Conservation (phyloP, 2,329 filamentous ascomycete genomes). For the Fusarium albidum region DNA sequence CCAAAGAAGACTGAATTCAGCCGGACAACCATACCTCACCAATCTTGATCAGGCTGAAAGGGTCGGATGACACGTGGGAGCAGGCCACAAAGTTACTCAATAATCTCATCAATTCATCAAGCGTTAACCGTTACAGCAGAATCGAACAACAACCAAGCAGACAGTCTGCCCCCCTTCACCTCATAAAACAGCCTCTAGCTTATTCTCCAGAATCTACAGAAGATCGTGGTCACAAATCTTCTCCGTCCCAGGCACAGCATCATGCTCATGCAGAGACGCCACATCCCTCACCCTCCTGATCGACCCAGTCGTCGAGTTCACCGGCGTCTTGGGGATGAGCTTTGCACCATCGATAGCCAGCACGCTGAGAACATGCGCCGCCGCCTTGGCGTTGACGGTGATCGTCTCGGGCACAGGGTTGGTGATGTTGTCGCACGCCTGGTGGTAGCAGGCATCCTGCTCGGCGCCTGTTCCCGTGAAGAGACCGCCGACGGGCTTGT, state of each 20-base stretch:
- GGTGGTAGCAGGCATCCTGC: slow-evolving; percentile 43
- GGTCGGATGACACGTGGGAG: too few species aligned
- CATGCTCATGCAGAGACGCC: slow-evolving; percentile 32
- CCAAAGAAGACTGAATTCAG: too few species aligned
- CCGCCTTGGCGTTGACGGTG: slow-evolving; percentile 45
- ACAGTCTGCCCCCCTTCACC: too few species aligned
- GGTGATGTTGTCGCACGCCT: slow-evolving; percentile 50
- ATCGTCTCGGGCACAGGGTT: slow-evolving; percentile 49
- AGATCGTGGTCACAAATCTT: slow-evolving; percentile 40
- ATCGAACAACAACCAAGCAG: too few species aligned
- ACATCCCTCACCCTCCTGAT: slow-evolving; percentile 30
- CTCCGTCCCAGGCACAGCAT: slow-evolving; percentile 10
- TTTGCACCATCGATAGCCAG: slow-evolving; percentile 35
- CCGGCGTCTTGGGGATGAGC: slow-evolving; percentile 34
- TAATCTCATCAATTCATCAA: too few species aligned
- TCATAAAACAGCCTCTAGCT: too few species aligned
- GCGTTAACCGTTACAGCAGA: too few species aligned
- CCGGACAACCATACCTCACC: too few species aligned
- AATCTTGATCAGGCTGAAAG: too few species aligned
- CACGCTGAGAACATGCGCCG: slow-evolving; percentile 55
- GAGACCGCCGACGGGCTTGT: slow-evolving; percentile 63
- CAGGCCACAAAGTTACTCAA: too few species aligned
- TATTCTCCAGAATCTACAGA: too few species aligned
- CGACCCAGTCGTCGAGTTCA: slow-evolving; percentile 26
- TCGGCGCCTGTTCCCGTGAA: slow-evolving; percentile 58